A percentile compares a stretch with the other conserved stretches of the same genome.
Evolutionary conservation across 495 filamentous ascomycete genomes (phyloP).

Genomic region (Schizothecium vesticola): DNA sequence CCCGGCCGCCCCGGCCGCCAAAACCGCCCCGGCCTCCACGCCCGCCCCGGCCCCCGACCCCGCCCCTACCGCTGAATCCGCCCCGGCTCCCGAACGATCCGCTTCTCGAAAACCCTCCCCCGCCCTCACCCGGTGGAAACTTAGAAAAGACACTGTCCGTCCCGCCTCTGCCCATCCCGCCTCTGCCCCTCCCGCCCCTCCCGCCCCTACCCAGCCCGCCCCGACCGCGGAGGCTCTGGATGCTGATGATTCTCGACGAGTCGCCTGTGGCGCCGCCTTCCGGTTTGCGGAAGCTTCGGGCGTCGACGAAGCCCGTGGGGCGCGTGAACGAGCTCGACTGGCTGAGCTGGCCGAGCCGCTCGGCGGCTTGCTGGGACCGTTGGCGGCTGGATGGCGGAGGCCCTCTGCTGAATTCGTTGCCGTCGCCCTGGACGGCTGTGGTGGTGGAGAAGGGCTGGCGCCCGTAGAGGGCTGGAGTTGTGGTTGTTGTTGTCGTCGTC

Average conservation of each 20-base stretch:
- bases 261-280: not conserved
- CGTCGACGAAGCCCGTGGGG: conserved; percentile 12
- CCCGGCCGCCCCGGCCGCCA: not conserved
- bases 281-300: conserved; percentile 13
- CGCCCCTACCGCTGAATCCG: not conserved
- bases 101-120: not conserved
- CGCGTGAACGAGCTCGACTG: not conserved
- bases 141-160: no score
- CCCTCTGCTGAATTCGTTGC: not conserved
- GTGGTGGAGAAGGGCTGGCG: conserved; percentile 18
- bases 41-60: not conserved
- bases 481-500: not conserved
- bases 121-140: not conserved
- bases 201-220: conserved; percentile 2
- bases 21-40: not conserved
- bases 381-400: conserved; percentile 1
- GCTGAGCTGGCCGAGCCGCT: conserved; percentile 17
- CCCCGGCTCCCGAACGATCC: not conserved
- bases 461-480: not conserved
- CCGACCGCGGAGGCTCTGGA: conserved; percentile 25
- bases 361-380: conserved; percentile 19
- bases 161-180: not conserved
- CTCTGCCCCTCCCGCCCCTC: not conserved
- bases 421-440: conserved; percentile 6
- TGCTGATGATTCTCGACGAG: conserved; percentile 22